Percentiles rank a stretch among this genome's conserved stretches.
phyloP scores from a whole-genome alignment of 1,284 basidiomycete species.

The Tilletia caries region DNA sequence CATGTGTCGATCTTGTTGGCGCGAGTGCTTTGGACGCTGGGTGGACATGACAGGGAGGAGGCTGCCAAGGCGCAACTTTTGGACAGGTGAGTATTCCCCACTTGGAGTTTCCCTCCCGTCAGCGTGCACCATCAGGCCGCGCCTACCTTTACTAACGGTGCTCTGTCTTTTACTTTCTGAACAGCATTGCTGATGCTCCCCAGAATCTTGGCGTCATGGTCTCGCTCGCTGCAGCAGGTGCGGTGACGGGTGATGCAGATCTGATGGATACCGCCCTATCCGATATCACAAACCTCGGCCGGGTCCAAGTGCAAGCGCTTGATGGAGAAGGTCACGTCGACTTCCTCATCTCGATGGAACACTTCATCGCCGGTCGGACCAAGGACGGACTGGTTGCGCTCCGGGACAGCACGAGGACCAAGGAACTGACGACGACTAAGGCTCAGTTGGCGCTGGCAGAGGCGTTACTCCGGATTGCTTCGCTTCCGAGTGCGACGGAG shows the following conservation, averaged over 20 bases:
- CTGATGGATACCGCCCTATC: constrained; percentile 81
- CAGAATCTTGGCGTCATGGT: constrained; percentile 72
- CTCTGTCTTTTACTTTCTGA: constrained; percentile 7
- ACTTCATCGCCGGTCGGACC: neutral
- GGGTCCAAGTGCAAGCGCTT: neutral
- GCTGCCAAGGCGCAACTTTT: constrained; percentile 75
- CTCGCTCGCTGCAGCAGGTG: constrained; percentile 78
- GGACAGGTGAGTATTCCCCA: constrained; percentile 69
- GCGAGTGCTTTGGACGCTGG: constrained; percentile 76
- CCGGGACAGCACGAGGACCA: neutral
- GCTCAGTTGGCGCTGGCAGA: neutral
- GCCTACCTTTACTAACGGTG: neutral
- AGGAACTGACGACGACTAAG: neutral
- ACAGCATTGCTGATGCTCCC: constrained; percentile 15
- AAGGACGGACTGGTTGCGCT: neutral
- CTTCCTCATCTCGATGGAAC: neutral
- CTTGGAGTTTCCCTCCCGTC: neutral
- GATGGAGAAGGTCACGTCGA: neutral
- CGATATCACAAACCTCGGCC: constrained; percentile 61
- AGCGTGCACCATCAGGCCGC: neutral
- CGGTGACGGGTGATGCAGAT: constrained; percentile 71
- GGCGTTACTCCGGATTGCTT: neutral
- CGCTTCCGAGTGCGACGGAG: neutral
- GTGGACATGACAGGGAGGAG: constrained; percentile 70
- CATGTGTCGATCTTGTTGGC: constrained; percentile 74